Evolutionary conservation across 2,329 filamentous ascomycete species (phyloP), one percentile per base, ranked within the genome.

Genomic region (Zymoseptoria passerinii): DNA sequence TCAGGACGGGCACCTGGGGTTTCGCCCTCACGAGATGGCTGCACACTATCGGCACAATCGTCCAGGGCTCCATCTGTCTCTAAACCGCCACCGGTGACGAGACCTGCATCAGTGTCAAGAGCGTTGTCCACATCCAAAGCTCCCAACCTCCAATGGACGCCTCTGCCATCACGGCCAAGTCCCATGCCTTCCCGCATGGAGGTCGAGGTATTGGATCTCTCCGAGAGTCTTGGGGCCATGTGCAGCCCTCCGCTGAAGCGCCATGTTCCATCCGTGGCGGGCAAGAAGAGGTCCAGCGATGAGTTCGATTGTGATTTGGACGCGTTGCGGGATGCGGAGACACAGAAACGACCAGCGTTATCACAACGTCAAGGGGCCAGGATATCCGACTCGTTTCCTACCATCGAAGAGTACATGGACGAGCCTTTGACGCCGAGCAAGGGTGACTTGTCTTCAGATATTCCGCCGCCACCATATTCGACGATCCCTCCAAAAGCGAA

Each of bases 231-330:
- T 50, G 58, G 61, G 27, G 50, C 52, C 8, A 20, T 61, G 35
- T 58, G 44, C n/a, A 67, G 64, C 52, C 66, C 67, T 4, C 35
- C 35, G 35, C 35, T 16, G 7, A 13, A 44, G 2, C 35, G 35
- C 7, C 35, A n/a, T 3, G 63, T 56, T 2, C 52, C 63, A n/a
- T 49, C 50, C 4, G 63, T 56, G 19, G 56, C 63, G 35, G 66
- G 66, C 7, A 73, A 73, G 57, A 79, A 79, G 65, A 70, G 77
- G 50, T 78, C 77, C 66, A 79, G 76, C 63, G 73, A 75, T n/a
- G 76, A 78, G 57, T 73, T 71, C 52, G 73, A 72, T 35, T 61
- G 64, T 28, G 72, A 72, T 35, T 4, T 52, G 23, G 50, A 52
- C n/a, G 50, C 50, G n/a, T 28, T 52, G 50, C 50, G 50, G 9